Percentiles rank a stretch among this genome's conserved stretches.
Conservation (phyloP, 768 basidiomycete genomes). For the Mycena capillaripes region DNA sequence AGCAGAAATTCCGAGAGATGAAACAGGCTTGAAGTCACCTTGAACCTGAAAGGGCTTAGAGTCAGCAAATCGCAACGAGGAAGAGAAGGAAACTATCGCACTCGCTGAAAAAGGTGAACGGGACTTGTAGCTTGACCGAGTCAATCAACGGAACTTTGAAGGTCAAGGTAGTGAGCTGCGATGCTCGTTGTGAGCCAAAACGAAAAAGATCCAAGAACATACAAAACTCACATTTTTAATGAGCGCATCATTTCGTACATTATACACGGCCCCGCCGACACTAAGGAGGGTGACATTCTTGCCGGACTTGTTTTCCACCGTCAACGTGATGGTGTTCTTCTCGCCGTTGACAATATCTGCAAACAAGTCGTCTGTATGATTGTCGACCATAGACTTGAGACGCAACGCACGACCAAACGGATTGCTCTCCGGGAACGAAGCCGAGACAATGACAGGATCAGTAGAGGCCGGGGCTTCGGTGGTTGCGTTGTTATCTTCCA, state of each 20-base stretch:
- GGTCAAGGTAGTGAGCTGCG: constrained; percentile 70
- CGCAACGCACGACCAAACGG: constrained; percentile 33
- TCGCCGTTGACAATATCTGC: constrained; percentile 89
- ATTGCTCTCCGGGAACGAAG: constrained; percentile 31
- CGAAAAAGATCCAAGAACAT: neutral
- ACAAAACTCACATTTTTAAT: constrained; percentile 77
- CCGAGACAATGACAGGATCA: constrained; percentile 31
- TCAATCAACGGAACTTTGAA: constrained; percentile 68
- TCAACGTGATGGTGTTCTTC: constrained; percentile 74
- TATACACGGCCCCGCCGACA: constrained; percentile 76
- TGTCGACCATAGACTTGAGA: neutral
- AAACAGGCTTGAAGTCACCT: constrained; percentile 54
- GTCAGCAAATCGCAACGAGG: constrained; percentile 31
- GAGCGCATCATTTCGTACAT: constrained; percentile 72
- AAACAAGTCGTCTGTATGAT: neutral
- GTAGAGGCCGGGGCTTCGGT: constrained; percentile 14
- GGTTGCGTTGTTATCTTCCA: constrained; percentile 19
- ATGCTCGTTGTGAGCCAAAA: neutral
- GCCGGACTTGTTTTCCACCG: constrained; percentile 83
- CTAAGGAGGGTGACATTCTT: constrained; percentile 77
- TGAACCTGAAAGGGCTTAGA: constrained; percentile 61
- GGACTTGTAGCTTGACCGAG: constrained; percentile 72
- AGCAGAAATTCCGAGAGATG: constrained; percentile 5
- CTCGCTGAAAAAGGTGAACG: constrained; percentile 88
- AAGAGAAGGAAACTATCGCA: constrained; percentile 53